Percentiles rank a stretch among this genome's conserved stretches.
phyloP scores from a whole-genome alignment of 2,329 filamentous ascomycete species.

The Nakataea oryzae region DNA sequence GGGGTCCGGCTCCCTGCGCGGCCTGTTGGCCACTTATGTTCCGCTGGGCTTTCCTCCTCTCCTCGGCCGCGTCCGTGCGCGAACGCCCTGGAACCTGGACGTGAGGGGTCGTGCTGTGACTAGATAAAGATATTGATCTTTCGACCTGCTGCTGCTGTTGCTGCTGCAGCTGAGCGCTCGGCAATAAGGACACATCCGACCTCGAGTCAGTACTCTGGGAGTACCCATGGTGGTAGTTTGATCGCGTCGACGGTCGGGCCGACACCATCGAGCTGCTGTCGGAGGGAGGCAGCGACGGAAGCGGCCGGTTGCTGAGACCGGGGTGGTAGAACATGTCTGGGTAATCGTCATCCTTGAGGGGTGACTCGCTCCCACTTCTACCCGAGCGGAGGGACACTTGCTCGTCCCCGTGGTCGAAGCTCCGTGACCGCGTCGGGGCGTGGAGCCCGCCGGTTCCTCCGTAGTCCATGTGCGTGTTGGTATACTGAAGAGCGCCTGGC shows the following conservation, averaged over 20 bases:
- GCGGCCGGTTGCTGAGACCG: constrained; percentile 57
- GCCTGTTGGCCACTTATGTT: constrained; percentile 45
- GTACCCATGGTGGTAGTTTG: constrained; percentile 36
- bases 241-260: constrained; percentile 32
- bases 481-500: constrained; percentile 26
- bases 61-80: constrained; percentile 83
- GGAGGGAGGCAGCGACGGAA: constrained; percentile 51
- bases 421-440: constrained; percentile 63
- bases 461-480: constrained; percentile 69
- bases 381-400: constrained; percentile 45
- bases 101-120: constrained; percentile 69
- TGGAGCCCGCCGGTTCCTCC: constrained; percentile 84
- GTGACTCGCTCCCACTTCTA: constrained; percentile 53
- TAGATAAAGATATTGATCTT: constrained; percentile 73
- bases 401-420: constrained; percentile 87
- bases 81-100: constrained; percentile 78
- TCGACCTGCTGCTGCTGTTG: constrained; percentile 40
- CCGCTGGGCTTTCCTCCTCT: constrained; percentile 37
- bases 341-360: constrained; percentile 57
- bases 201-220: constrained; percentile 37
- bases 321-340: constrained; percentile 93
- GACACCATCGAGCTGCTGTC: constrained; percentile 47
- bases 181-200: constrained; percentile 26
- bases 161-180: constrained; percentile 37
- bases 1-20: constrained; percentile 31